Evolutionary conservation across 83 land plant genomes (phyloP).

Genomic region (Thuja plicata): DNA sequence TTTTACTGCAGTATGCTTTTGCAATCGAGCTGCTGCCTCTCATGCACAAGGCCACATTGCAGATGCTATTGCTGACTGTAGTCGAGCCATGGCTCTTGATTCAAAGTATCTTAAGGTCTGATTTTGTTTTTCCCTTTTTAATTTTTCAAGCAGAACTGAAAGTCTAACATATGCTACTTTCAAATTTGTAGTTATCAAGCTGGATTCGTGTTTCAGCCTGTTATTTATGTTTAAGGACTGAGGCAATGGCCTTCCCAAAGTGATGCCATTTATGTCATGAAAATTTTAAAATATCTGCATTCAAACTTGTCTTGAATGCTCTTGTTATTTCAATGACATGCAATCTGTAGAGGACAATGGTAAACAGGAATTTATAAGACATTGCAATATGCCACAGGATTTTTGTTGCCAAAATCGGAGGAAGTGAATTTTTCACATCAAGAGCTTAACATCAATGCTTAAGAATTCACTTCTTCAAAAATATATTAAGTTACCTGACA

Average conservation of each 20-base stretch:
- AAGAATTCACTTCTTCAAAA: not conserved
- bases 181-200: not conserved
- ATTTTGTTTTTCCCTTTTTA: not conserved
- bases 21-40: conserved; percentile 97
- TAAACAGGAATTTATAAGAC: not conserved
- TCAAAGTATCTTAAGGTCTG: conserved; percentile 77
- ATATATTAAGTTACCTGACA: not conserved
- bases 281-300: not conserved
- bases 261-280: not conserved
- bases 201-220: not conserved
- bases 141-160: not conserved
- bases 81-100: conserved; percentile 92
- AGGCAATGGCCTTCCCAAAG: not conserved
- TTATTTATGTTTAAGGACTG: not conserved
- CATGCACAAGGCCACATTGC: conserved; percentile 82
- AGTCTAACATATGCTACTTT: not conserved
- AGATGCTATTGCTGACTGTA: conserved; percentile 98
- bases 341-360: not conserved
- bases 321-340: not conserved
- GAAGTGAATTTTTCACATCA: not conserved
- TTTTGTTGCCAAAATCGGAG: not conserved
- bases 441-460: not conserved
- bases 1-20: conserved; percentile 84
- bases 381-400: not conserved
- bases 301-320: not conserved